Conservation (phyloP, 202 grass and related monocot species). For the Carex arenaria region DNA sequence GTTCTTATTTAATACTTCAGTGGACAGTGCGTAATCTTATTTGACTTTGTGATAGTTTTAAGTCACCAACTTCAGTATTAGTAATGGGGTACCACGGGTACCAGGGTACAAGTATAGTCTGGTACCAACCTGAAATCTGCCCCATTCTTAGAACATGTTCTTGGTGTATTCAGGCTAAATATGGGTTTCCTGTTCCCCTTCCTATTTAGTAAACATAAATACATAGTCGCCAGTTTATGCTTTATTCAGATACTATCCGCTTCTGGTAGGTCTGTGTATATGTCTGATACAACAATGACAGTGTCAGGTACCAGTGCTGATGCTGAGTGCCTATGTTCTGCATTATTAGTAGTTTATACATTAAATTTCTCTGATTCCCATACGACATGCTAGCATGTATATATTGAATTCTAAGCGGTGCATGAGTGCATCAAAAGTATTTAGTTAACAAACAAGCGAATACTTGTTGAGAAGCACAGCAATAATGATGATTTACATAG, state of each 20-base stretch:
- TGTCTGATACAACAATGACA: no score
- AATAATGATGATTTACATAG: no score
- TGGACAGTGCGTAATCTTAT: not conserved
- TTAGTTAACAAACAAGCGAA: not conserved
- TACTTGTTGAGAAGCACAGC: not conserved
- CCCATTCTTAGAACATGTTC: not conserved
- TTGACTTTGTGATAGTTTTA: not conserved
- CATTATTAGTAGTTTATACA: not conserved
- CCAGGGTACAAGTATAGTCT: not conserved
- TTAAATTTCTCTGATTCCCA: not conserved
- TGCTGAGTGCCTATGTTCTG: not conserved
- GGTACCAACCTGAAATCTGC: not conserved
- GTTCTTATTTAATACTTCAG: not conserved
- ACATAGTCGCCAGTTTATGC: no score
- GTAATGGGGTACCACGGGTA: not conserved
- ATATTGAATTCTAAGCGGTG: not conserved
- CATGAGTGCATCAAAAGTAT: not conserved
- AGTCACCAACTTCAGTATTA: not conserved
- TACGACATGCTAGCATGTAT: not conserved
- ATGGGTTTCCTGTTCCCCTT: not conserved
- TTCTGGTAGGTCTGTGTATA: no score
- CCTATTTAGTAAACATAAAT: not conserved
- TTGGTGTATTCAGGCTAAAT: not conserved
- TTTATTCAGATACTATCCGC: no score
- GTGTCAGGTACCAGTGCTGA: not conserved